These are phyloP conservation scores for Spergularia marina DNA, from an alignment of 148 eudicot genomes.

Conservation along the genomic window DNA sequence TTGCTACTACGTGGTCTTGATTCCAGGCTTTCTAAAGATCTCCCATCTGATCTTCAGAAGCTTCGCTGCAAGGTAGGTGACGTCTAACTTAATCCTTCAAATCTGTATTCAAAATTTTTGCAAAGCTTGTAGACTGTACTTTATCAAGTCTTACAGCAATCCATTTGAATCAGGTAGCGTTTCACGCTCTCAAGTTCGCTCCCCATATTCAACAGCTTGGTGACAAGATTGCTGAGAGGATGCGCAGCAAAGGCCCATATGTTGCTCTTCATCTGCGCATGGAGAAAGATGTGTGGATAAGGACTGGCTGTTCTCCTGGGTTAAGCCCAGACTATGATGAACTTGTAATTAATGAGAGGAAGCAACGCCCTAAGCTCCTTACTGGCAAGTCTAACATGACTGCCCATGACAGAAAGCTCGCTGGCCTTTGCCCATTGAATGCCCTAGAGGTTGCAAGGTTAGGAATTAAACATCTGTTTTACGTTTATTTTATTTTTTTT, in stretches of 20 bases:
- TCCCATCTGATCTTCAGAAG: conserved; percentile 92
- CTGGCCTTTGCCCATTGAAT: conserved; percentile 93
- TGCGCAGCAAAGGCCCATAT: conserved; percentile 79
- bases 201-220: conserved; percentile 74
- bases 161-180: conserved; percentile 69
- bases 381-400: conserved; percentile 90
- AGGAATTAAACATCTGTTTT: neutral
- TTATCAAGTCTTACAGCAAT: neutral
- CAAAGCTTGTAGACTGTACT: neutral
- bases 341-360: conserved; percentile 61
- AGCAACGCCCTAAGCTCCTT: conserved; percentile 68
- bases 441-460: conserved; percentile 87
- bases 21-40: conserved; percentile 87
- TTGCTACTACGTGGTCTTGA: conserved; percentile 79
- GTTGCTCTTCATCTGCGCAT: conserved; percentile 87
- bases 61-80: conserved; percentile 89
- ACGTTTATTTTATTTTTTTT: too few species aligned
- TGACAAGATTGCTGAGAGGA: conserved; percentile 75
- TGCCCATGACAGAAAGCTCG: conserved; percentile 78
- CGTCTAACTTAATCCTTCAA: neutral
- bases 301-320: conserved; percentile 96
- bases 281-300: conserved; percentile 97
- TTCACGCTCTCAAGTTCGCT: conserved; percentile 81
- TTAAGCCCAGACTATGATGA: conserved; percentile 64
- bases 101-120: too few species aligned